Evolutionary conservation across 2,329 filamentous ascomycete species (phyloP), one percentile per base, ranked within the genome.

Genomic region (Ophiocordyceps camponoti-floridani): DNA sequence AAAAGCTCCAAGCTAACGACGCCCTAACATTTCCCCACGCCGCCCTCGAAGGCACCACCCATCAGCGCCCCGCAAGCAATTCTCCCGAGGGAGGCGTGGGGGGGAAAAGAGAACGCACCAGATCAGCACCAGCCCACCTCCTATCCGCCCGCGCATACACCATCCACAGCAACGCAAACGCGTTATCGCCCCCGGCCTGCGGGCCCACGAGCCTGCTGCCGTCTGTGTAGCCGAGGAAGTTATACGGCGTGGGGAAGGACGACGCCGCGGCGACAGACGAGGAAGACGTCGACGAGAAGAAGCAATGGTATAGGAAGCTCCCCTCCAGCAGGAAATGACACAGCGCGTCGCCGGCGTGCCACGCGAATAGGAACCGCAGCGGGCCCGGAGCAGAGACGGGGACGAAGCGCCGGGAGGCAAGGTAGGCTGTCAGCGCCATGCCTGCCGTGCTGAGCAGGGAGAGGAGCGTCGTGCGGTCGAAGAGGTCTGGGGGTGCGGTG

Each of bases 291-390:
- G 33, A 69, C 10, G 65, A 68, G 71, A 87, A 89, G 72, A 96
- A 93, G 68, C 85, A 94, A 65, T 94, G 85, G 70, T 87, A 95
- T 23, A 95, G 77, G 63, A 86, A 96, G 55, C 78, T 82, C 45
- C 86, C 88, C 66, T 96, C 89, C 59, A 96, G 82, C 59, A 86
- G 69, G 62, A 93, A 77, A 67, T 98, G 91, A 56, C 88, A 89
- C 40, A 95, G 73, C 30, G 85, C 85, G 61, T 95, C 88, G 65
- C 94, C 93, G 35, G 84, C 73, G 66, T 95, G 88, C 89, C 89
- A 95, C 64, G 93, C 75, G 71, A 94, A 94, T 51, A 95, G 78
- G 58, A 84, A 66, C 49, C 87, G 85, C 46, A 72, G 70, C 44
- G 77, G 73, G 35, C 65, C 58, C 1, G 73, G 63, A 11, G 77